phyloP scores from a whole-genome alignment of 495 filamentous ascomycete species.

The Filosporella fistucella region DNA sequence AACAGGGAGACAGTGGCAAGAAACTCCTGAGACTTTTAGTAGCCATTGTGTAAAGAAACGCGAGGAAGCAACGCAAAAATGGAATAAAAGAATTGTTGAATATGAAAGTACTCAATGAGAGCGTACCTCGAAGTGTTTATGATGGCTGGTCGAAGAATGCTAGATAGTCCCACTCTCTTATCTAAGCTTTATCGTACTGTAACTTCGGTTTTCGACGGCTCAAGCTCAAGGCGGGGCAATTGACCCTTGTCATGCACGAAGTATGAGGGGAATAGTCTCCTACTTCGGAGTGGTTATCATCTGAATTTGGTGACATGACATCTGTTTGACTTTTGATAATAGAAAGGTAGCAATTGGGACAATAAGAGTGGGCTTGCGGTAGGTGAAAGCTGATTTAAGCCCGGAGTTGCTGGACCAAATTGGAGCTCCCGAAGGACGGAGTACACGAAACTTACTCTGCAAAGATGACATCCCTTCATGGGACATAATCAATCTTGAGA shows the following conservation, averaged over 20 bases:
- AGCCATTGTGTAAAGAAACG: conserved; percentile 14
- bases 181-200: conserved; percentile 1
- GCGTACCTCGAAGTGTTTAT: conserved; percentile 12
- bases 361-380: too few species aligned
- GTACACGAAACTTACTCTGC: too few species aligned
- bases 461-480: too few species aligned
- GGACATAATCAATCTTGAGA: too few species aligned
- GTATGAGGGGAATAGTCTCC: not conserved
- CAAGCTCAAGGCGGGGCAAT: conserved; percentile 6
- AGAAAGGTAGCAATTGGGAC: too few species aligned
- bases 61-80: not conserved
- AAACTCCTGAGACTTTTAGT: conserved; percentile 19
- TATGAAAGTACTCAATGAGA: not conserved
- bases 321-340: too few species aligned
- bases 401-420: too few species aligned
- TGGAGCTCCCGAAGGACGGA: too few species aligned
- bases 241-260: not conserved
- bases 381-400: too few species aligned
- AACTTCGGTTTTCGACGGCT: not conserved
- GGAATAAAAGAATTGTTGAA: not conserved
- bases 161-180: not conserved
- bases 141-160: not conserved
- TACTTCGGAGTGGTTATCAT: not conserved
- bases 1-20: conserved; percentile 15
- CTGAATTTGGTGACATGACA: not conserved